Evolutionary conservation across 371 early-diverging fungal species (phyloP).

Genomic region (Mortierella sp.): DNA sequence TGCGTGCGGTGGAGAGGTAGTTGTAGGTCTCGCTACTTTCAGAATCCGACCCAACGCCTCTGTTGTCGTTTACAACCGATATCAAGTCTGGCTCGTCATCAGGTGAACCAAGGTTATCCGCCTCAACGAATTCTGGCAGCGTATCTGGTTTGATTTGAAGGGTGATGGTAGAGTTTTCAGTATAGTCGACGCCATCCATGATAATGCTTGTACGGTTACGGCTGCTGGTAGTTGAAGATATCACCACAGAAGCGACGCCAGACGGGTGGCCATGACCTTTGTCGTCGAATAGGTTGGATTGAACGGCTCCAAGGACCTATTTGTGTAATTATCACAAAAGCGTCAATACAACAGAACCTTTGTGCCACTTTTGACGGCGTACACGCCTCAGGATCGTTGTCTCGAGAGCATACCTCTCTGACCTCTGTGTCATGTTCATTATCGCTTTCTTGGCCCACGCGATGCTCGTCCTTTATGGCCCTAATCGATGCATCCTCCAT

Average conservation of each 20-base stretch:
- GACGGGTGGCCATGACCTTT: not conserved
- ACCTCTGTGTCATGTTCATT: slow-evolving; percentile 45
- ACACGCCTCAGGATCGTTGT: too few species aligned
- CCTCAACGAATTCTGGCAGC: slow-evolving; percentile 12
- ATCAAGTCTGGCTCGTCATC: not conserved
- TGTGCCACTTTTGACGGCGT: too few species aligned
- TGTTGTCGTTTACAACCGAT: not conserved
- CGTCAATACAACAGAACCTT: too few species aligned
- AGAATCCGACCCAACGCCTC: slow-evolving; percentile 13
- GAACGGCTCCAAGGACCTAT: slow-evolving; percentile 24
- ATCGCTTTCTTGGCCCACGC: slow-evolving; percentile 18
- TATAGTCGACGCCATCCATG: too few species aligned
- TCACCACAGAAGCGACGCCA: not conserved
- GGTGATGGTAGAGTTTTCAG: too few species aligned
- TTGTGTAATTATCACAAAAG: not conserved
- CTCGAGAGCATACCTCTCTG: slow-evolving; percentile 22
- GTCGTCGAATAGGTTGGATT: slow-evolving; percentile 1
- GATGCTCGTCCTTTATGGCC: too few species aligned
- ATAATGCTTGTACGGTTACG: too few species aligned
- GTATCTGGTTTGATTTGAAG: not conserved
- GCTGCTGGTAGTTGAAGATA: not conserved
- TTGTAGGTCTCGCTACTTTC: slow-evolving; percentile 42
- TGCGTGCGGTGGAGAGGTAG: slow-evolving; percentile 42
- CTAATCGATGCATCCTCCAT: not conserved
- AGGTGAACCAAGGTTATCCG: slow-evolving; percentile 1